Base-by-base conservation (phyloP, 345 rosid species). In the Melastoma malabathricum region DNA sequence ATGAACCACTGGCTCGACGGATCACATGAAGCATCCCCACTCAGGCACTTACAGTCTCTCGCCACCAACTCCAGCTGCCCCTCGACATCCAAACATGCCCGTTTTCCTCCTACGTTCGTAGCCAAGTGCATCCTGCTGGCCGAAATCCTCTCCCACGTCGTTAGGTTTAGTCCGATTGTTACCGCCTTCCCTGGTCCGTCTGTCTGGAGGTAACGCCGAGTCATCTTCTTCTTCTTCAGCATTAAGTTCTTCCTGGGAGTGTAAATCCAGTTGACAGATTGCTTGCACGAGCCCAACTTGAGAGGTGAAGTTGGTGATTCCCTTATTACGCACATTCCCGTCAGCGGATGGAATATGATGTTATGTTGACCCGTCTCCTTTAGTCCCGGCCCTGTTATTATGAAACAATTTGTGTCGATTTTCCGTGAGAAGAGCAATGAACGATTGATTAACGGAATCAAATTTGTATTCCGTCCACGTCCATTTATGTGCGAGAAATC, bases 81-180 rank as follows among this genome's bases (percentile, higher is more conserved):
- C 50, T 69, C 89, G 18, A 86, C 76, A 50, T 87, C 96, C 55
- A 86, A 68, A 78, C 98, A 90, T 31, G 79, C 64, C 1, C 64
- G n/a, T 13, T 29, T 29, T 29, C 65, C 57, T 12, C 79, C 76
- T 34, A 64, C 59, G 20, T 19, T 66, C 1, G 89, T 63, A 14
- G 89, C 69, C 1, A 90, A 70, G 59, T 84, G 96, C 86, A 90
- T 71, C 48, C 62, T 66, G 10, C 96, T 84, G 43, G 80, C 89
- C 0, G 98, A 78, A 43, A 77, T 68, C 1, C 29, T 52, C 15
- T 74, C 70, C 98, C 98, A 90, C 55, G 44, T 68, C 3, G 54
- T 31, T 2, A 45, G 34, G 16, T 20, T 16, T 4, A 43, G 19
- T 23, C 51, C 18, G 15, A 51, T 48, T 0, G 1, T 43, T 13